phyloP scores from a whole-genome alignment of 2,329 filamentous ascomycete species.

The Myriosclerotinia scirpicola region DNA sequence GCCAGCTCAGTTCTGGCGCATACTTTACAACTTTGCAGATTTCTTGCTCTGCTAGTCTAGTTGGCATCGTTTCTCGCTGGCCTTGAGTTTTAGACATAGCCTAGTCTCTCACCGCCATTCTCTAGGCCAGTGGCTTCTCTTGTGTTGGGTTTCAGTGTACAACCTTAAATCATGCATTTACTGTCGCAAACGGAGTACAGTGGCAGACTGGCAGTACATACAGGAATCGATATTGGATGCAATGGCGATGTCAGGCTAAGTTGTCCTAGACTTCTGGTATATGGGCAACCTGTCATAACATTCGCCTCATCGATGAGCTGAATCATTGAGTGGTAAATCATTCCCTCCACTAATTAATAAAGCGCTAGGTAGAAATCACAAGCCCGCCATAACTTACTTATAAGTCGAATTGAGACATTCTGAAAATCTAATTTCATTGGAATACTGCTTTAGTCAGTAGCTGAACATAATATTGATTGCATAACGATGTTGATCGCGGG shows the following conservation, averaged over 20 bases:
- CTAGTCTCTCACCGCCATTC: conserved; percentile 5
- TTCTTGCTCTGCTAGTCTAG: background rate
- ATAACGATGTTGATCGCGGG: background rate
- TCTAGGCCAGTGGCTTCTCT: background rate
- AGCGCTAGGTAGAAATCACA: background rate
- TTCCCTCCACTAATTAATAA: background rate
- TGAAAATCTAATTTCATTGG: background rate
- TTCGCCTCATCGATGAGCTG: background rate
- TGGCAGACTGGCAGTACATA: background rate
- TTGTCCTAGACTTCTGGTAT: background rate
- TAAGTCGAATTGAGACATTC: too few relatives aligned
- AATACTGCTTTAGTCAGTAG: background rate
- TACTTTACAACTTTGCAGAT: background rate
- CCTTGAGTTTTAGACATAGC: background rate
- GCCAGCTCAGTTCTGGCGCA: background rate
- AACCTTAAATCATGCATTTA: background rate
- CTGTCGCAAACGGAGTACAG: background rate
- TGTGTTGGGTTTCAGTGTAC: background rate
- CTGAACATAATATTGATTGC: background rate
- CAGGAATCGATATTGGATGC: background rate
- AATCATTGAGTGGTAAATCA: background rate
- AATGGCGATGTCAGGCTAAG: background rate
- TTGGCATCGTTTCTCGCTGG: background rate
- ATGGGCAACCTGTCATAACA: background rate
- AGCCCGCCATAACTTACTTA: background rate